These are phyloP conservation scores for Penicillium sp. DNA, from an alignment of 2,329 filamentous ascomycete genomes.

Conservation along the genomic window DNA sequence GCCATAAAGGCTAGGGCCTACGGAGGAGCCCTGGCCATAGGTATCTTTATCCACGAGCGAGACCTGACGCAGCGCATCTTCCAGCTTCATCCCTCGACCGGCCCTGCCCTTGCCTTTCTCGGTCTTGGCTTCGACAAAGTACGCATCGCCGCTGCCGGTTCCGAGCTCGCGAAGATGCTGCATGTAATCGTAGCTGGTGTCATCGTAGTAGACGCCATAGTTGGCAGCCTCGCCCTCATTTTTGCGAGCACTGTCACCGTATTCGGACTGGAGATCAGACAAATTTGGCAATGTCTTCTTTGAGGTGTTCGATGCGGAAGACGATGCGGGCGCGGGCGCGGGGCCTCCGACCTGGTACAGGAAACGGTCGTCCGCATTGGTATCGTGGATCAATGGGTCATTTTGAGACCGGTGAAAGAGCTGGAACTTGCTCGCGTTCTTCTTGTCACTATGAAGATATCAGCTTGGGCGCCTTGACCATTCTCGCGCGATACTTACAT, in stretches of 20 bases:
- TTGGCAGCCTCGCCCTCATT: conserved; percentile 96
- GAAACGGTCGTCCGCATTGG: conserved; percentile 78
- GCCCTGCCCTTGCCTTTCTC: conserved; percentile 62
- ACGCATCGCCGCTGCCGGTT: conserved; percentile 57
- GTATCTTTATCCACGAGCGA: conserved; percentile 36
- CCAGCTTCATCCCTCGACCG: conserved; percentile 62
- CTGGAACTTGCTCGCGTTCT: conserved; percentile 82
- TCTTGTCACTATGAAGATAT: conserved; percentile 61
- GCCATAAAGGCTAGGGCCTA: conserved; percentile 31
- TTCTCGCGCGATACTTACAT: conserved; percentile 46
- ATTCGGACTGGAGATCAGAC: conserved; percentile 64
- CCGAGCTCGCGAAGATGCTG: conserved; percentile 91
- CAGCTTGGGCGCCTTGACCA: background rate
- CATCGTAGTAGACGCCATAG: conserved; percentile 89
- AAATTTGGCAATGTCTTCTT: conserved; percentile 50
- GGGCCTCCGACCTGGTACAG: conserved; percentile 58
- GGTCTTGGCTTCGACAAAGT: conserved; percentile 65
- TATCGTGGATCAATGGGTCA: conserved; percentile 93
- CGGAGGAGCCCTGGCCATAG: conserved; percentile 18
- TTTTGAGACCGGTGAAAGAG: conserved; percentile 94
- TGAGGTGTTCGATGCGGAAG: conserved; percentile 26
- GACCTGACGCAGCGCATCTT: conserved; percentile 65
- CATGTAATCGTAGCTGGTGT: conserved; percentile 97
- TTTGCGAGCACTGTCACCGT: conserved; percentile 58
- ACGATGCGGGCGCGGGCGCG: conserved; percentile 21